Conservation (phyloP, 2,329 filamentous ascomycete genomes). For the Penicillium sp. region DNA sequence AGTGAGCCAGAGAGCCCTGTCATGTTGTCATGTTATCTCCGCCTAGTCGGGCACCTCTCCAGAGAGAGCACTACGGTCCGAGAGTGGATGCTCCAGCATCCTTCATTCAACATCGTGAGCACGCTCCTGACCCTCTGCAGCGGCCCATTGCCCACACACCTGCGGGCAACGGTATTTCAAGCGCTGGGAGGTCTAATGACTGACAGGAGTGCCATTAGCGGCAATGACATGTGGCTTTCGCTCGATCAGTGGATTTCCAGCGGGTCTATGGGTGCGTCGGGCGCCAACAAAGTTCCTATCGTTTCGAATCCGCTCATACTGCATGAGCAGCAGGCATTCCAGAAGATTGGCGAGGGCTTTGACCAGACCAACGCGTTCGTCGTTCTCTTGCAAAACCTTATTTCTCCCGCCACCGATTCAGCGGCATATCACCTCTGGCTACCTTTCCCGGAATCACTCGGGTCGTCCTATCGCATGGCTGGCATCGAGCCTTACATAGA, state of each 20-base stretch:
- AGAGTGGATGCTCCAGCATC: constrained; percentile 71
- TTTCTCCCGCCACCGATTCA: constrained; percentile 60
- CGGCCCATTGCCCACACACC: constrained; percentile 73
- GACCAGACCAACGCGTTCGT: constrained; percentile 88
- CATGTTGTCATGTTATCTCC: constrained; percentile 93
- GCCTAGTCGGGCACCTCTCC: constrained; percentile 82
- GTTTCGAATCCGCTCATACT: constrained; percentile 46
- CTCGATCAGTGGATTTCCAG: constrained; percentile 81
- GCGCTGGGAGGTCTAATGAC: constrained; percentile 76
- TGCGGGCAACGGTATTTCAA: constrained; percentile 83
- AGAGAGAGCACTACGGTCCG: constrained; percentile 74
- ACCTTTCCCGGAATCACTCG: constrained; percentile 85
- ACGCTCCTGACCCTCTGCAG: constrained; percentile 80
- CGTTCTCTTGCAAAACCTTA: constrained; percentile 72
- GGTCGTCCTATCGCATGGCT: constrained; percentile 75
- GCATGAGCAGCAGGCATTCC: constrained; percentile 67
- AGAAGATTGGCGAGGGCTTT: constrained; percentile 76
- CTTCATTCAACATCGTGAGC: constrained; percentile 71
- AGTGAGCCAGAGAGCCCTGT: constrained; percentile 94
- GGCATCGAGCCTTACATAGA: constrained; percentile 94
- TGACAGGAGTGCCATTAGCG: constrained; percentile 70
- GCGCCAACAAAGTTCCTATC: constrained; percentile 54
- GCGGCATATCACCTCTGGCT: constrained; percentile 71
- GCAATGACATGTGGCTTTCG: constrained; percentile 76
- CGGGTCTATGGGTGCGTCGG: constrained; percentile 38